Evolutionary conservation across 1,139 yeast species (phyloP).

Genomic region (Hyphopichia fennica): DNA sequence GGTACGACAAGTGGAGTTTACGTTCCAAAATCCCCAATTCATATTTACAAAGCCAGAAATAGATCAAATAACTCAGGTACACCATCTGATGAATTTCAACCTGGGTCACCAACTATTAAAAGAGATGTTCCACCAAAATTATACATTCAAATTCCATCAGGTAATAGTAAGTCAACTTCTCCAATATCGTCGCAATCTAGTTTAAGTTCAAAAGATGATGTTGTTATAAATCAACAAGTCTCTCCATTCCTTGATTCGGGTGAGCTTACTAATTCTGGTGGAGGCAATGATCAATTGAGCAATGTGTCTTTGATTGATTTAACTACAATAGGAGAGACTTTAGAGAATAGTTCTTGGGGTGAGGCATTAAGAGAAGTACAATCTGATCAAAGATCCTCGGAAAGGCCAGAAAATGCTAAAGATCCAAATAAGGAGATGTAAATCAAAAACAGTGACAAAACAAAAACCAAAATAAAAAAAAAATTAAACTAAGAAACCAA

Average conservation of each 20-base stretch:
- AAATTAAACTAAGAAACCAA: too few species aligned
- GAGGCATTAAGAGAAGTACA: slow-evolving; percentile 23
- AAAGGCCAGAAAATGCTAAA: neutral
- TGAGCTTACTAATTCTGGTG: neutral
- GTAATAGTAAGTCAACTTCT: neutral
- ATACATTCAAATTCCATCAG: slow-evolving; percentile 18
- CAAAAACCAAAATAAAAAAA: too few species aligned
- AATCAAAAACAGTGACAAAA: neutral
- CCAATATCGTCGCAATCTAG: slow-evolving; percentile 2
- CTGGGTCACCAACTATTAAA: neutral
- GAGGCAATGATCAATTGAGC: slow-evolving; percentile 7
- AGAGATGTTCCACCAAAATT: slow-evolving; percentile 15
- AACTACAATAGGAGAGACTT: slow-evolving; percentile 23
- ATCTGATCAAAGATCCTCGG: slow-evolving; percentile 8
- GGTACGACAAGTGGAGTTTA: slow-evolving; percentile 23
- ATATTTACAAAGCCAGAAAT: slow-evolving; percentile 18
- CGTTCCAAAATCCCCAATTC: slow-evolving; percentile 34
- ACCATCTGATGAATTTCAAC: neutral
- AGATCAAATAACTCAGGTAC: neutral
- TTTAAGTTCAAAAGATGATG: slow-evolving; percentile 8
- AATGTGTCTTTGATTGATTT: slow-evolving; percentile 22
- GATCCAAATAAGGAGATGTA: slow-evolving; percentile 4
- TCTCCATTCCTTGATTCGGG: slow-evolving; percentile 8
- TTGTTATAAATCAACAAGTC: neutral
- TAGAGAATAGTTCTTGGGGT: slow-evolving; percentile 29